Evolutionary conservation across 805 yeast species (phyloP).

Genomic region (Lipomyces oligophaga): DNA sequence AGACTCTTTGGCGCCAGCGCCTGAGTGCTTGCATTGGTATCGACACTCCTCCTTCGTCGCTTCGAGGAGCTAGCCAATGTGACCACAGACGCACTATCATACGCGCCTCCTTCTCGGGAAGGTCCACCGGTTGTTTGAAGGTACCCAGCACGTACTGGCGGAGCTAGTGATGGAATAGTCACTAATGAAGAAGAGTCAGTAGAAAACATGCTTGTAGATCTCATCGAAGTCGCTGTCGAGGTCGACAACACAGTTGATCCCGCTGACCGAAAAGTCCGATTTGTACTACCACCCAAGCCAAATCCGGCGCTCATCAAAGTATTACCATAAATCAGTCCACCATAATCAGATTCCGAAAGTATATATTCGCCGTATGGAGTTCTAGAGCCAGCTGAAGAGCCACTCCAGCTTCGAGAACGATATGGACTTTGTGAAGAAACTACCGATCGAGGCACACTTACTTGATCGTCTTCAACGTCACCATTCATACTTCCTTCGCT

Average conservation of each 20-base stretch:
- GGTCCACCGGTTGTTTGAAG: background rate
- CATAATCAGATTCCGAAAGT: background rate
- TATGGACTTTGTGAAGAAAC: no score
- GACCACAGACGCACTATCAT: conserved; percentile 26
- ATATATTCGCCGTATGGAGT: no score
- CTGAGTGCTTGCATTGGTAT: conserved; percentile 28
- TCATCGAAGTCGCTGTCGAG: conserved; percentile 13
- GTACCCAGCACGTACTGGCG: background rate
- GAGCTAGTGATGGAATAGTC: conserved; percentile 16
- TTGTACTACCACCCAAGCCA: background rate
- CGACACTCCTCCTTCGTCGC: conserved; percentile 26
- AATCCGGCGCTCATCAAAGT: background rate
- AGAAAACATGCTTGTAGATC: conserved; percentile 20
- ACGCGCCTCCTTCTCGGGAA: background rate
- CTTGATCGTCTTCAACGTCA: no score
- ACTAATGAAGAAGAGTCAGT: conserved; percentile 20
- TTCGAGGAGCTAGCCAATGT: conserved; percentile 28
- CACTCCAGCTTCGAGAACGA: no score
- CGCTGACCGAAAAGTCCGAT: background rate
- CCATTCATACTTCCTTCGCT: no score
- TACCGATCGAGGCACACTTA: no score
- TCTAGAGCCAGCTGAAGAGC: no score
- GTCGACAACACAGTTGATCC: conserved; percentile 3
- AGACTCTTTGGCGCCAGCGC: conserved; percentile 28
- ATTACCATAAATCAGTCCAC: background rate